Conservation (phyloP, 2,329 filamentous ascomycete genomes). For the Akanthomyces lecanii region DNA sequence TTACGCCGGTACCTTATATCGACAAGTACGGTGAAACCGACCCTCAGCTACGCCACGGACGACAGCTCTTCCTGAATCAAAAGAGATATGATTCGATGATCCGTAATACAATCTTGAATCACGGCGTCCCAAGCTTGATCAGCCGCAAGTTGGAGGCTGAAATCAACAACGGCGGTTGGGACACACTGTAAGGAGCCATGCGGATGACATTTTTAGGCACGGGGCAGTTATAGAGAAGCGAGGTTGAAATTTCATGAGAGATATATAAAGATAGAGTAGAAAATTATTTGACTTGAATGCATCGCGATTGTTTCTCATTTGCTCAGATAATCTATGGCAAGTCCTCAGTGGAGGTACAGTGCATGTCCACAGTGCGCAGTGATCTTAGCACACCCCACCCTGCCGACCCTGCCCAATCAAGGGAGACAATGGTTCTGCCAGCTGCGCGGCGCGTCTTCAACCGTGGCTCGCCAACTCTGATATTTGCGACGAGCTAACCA, state of each 20-base stretch:
- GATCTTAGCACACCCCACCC: conserved; percentile 3
- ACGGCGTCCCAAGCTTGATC: conserved; percentile 84
- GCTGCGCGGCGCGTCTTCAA: conserved; percentile 25
- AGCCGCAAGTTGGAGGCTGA: conserved; percentile 88
- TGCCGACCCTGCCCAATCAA: conserved; percentile 26
- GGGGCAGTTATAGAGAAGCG: neutral
- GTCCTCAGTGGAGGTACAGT: conserved; percentile 11
- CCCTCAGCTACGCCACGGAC: conserved; percentile 78
- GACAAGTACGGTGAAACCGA: conserved; percentile 96
- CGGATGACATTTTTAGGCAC: conserved; percentile 2
- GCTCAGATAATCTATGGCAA: too few relatives aligned
- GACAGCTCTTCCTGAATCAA: conserved; percentile 90
- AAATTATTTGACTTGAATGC: neutral
- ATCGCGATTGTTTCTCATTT: neutral
- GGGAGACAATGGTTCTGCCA: conserved; percentile 4
- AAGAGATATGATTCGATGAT: conserved; percentile 88
- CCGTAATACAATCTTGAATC: conserved; percentile 78
- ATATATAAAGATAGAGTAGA: neutral
- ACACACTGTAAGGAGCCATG: conserved; percentile 51
- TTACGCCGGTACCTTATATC: conserved; percentile 84
- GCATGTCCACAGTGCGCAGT: conserved; percentile 20
- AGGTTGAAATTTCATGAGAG: neutral
- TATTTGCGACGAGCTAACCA: neutral
- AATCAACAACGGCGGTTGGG: conserved; percentile 97
- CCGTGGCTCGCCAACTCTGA: conserved; percentile 19